A percentile compares a stretch with the other conserved stretches of the same genome.
These are phyloP conservation scores for Scedosporium boydii DNA, from an alignment of 2,329 filamentous ascomycete genomes.

Conservation along the genomic window DNA sequence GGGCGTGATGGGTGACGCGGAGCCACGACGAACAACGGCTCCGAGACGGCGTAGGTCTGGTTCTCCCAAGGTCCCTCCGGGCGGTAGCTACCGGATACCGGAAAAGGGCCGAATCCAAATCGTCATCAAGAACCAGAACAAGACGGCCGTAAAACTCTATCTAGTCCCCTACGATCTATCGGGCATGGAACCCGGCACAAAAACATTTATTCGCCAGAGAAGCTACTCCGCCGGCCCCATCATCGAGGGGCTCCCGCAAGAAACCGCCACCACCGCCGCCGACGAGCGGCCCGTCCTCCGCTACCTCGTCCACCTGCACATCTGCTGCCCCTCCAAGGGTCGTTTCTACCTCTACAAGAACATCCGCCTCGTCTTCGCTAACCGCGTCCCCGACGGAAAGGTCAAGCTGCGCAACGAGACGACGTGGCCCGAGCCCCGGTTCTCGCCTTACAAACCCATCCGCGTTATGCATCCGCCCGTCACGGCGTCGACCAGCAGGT, in stretches of 20 bases:
- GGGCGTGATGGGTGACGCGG: neutral
- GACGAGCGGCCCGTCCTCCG: conserved; percentile 58
- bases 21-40: conserved; percentile 16
- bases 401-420: conserved; percentile 87
- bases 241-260: conserved; percentile 51
- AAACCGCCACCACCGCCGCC: conserved; percentile 5
- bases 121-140: conserved; percentile 96
- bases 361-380: conserved; percentile 91
- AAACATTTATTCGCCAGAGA: conserved; percentile 91
- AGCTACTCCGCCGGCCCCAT: conserved; percentile 84
- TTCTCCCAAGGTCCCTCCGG: conserved; percentile 53
- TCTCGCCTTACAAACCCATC: conserved; percentile 69
- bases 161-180: conserved; percentile 85
- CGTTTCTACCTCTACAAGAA: conserved; percentile 87
- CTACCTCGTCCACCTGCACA: conserved; percentile 87
- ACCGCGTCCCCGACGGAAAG: conserved; percentile 89
- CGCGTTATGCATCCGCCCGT: conserved; percentile 36
- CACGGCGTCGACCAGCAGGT: conserved; percentile 22
- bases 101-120: conserved; percentile 92
- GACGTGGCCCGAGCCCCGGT: conserved; percentile 79
- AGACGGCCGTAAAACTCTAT: conserved; percentile 94
- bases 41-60: conserved; percentile 15
- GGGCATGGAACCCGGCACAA: conserved; percentile 88
- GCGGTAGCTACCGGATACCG: conserved; percentile 88
- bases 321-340: conserved; percentile 76